phyloP scores from a whole-genome alignment of 768 basidiomycete species.

The Cystofilobasidium bisporidii region DNA sequence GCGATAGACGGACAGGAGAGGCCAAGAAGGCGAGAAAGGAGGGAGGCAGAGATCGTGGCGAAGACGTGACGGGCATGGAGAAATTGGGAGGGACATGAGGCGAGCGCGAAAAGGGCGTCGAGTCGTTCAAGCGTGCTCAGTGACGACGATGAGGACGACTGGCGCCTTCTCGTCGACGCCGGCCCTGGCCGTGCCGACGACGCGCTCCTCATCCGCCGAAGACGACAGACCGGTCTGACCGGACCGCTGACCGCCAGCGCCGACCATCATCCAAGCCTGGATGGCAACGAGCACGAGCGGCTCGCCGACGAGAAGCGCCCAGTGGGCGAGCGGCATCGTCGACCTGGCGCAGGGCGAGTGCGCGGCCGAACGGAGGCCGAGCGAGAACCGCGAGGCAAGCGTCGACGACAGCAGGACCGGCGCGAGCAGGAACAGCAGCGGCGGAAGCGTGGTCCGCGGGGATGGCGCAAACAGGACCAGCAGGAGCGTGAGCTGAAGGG shows the following conservation, averaged over 20 bases:
- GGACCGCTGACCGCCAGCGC: background rate
- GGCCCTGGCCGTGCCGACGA: background rate
- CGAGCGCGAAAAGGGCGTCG: too few relatives aligned
- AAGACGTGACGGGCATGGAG: too few relatives aligned
- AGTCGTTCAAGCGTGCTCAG: background rate
- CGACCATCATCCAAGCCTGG: background rate
- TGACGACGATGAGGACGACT: background rate
- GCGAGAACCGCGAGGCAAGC: background rate
- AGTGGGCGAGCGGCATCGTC: background rate
- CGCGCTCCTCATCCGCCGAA: background rate
- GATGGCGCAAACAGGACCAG: background rate
- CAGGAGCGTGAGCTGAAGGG: background rate
- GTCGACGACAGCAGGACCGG: constrained; percentile 1
- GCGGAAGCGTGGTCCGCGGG: background rate
- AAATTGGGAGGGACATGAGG: too few relatives aligned
- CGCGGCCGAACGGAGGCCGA: background rate
- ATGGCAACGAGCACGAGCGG: background rate
- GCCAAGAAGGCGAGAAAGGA: too few relatives aligned
- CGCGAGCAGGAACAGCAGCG: constrained; percentile 2
- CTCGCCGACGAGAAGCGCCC: constrained; percentile 3
- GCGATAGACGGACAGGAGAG: too few relatives aligned
- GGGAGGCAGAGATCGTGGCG: too few relatives aligned
- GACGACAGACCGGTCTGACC: background rate
- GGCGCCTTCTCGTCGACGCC: too few relatives aligned
- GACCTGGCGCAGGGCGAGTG: too few relatives aligned